Percentiles rank a stretch among this genome's conserved stretches.
These are phyloP conservation scores for Colletotrichum melonis DNA, from an alignment of 2,329 filamentous ascomycete species.

Conservation along the genomic window DNA sequence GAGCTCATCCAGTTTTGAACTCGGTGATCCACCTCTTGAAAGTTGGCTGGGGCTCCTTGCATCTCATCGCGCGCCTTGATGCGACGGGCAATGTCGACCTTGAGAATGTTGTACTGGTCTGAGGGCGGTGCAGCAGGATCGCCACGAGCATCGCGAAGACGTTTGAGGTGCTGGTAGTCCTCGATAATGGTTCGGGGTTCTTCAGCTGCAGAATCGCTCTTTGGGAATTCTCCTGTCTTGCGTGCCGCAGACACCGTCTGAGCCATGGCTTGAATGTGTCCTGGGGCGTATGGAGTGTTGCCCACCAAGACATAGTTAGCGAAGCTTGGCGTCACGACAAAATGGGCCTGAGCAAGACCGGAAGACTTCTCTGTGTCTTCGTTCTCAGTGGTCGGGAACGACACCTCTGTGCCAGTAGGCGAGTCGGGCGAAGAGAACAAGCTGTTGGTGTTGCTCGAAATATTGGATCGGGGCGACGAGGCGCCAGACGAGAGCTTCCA, in stretches of 20 bases:
- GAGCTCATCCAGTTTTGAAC: slow-evolving; percentile 32
- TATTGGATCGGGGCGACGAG: slow-evolving; percentile 9
- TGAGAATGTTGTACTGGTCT: slow-evolving; percentile 39
- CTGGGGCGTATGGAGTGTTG: rapidly evolving
- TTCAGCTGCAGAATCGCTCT: no score
- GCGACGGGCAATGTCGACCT: slow-evolving; percentile 46
- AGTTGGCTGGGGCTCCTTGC: slow-evolving; percentile 32
- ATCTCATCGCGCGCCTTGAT: slow-evolving; percentile 50
- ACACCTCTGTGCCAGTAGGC: background rate
- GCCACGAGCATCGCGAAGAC: rapidly evolving
- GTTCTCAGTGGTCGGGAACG: background rate
- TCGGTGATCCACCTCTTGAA: slow-evolving; percentile 22
- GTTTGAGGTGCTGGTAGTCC: background rate
- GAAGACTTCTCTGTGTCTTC: background rate
- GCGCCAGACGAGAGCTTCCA: slow-evolving; percentile 15
- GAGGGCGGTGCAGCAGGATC: background rate
- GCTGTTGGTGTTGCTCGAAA: background rate
- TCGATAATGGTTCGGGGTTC: background rate
- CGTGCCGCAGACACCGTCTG: no score
- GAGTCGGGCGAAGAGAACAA: slow-evolving; percentile 6
- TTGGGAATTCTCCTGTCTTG: no score
- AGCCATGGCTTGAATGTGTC: no score
- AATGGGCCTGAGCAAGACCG: rapidly evolving
- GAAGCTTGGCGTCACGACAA: background rate
- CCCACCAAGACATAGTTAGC: background rate